Base-by-base conservation (phyloP, 768 basidiomycete species). In the Chiua virens region DNA sequence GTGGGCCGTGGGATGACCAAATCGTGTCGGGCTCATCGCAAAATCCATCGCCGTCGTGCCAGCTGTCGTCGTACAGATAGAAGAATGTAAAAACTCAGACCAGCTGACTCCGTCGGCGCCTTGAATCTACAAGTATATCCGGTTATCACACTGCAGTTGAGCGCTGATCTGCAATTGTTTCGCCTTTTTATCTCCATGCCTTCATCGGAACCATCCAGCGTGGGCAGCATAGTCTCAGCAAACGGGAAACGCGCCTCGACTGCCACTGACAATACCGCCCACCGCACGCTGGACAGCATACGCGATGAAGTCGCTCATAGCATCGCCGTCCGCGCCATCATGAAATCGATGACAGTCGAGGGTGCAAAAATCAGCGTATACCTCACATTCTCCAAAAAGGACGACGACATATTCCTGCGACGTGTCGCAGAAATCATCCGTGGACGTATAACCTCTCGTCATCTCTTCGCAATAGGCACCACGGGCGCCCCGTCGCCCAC, bases 351-450 rank as follows among this genome's bases (percentile, higher is more conserved):
- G 57, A 57, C 57, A 1, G 54, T 79, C 27, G 81, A 87, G 55
- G 80, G 76, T 39, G 77, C 80, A 14, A 76, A 78, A 45, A 72
- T 85, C 44, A 82, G 83, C 35, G 83, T 90, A 15, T 68, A 78
- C 45, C 67, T 85, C 20, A 81, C 83, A 13, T 75, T 86, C 49
- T 76, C 85, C 1, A 82, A 80, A 52, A 69, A 64, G 22, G 74
- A 83, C 48, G 83, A 85, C 47, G 75, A 79, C 32, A 58, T 69
- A 34, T 87, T 87, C 64, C 68, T 89, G 14, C 70, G 75, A 15
- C 73, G 72, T 50, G 76, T 90, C 23, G 82, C 83, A 11, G 65
- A 68, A 13, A 64, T 73, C 27, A 69, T 87, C 30, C 62, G 71
- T 5, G 65, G 75, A 22, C 70, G 74, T 9, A 65, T 82, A 25